These are phyloP conservation scores for Paraphaeosphaeria sporulosa DNA, from an alignment of 2,329 filamentous ascomycete genomes.

Conservation along the genomic window DNA sequence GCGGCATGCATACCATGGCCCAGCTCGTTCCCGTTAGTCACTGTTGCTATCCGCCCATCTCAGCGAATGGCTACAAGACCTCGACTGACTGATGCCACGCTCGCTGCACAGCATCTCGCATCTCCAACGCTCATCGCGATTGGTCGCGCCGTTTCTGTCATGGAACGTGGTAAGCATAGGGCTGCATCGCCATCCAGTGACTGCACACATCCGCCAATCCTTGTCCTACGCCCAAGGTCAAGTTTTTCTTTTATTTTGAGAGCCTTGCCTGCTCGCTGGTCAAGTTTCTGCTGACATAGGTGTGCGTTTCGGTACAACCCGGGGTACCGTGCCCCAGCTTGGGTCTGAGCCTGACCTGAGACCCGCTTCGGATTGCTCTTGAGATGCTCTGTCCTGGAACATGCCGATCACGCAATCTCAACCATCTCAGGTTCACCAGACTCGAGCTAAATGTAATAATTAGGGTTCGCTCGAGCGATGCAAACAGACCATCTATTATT, in stretches of 20 bases:
- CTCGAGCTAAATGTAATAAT: too few species aligned
- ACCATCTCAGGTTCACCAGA: too few species aligned
- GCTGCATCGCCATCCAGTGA: slow-evolving; percentile 1
- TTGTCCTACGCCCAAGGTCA: neutral
- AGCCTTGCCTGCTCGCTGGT: too few species aligned
- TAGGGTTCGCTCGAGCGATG: too few species aligned
- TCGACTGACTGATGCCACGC: neutral
- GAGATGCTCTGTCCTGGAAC: neutral
- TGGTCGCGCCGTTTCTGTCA: neutral
- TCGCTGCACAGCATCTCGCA: neutral
- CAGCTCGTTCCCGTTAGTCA: neutral
- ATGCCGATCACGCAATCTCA: too few species aligned
- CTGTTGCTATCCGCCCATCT: neutral
- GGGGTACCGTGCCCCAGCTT: too few species aligned
- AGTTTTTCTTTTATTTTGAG: neutral
- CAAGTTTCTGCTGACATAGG: too few species aligned
- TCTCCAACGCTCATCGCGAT: neutral
- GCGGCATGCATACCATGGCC: neutral
- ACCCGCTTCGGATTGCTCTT: neutral
- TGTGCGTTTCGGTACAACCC: neutral
- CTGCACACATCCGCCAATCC: too few species aligned
- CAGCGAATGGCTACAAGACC: neutral
- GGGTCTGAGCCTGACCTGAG: too few species aligned
- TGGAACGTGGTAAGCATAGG: neutral
- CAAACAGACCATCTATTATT: too few species aligned